These are phyloP conservation scores for Babesia bigemina DNA, from an alignment of 169 alveolate species.

Conservation along the genomic window DNA sequence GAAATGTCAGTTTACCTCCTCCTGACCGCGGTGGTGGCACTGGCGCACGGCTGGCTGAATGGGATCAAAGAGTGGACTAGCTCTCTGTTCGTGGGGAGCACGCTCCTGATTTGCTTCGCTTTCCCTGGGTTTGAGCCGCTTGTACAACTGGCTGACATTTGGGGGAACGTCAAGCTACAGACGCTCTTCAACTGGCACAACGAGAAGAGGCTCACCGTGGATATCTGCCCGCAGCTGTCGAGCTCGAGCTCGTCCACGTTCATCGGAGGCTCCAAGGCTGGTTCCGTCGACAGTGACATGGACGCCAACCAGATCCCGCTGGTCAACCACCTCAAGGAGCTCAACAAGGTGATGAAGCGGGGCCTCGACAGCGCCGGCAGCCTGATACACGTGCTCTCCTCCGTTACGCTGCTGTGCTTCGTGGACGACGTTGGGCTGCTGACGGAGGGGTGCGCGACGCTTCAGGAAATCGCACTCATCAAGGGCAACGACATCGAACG, in stretches of 20 bases:
- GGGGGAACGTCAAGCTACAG: slow-evolving; percentile 71
- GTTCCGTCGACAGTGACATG: slow-evolving; percentile 64
- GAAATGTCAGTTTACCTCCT: slow-evolving; percentile 10
- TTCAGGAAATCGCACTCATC: slow-evolving; percentile 61
- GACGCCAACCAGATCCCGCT: slow-evolving; percentile 47
- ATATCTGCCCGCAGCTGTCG: slow-evolving; percentile 47
- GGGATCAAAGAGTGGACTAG: slow-evolving; percentile 1
- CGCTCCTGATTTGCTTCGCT: slow-evolving; percentile 35
- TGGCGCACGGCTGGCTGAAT: slow-evolving; percentile 16
- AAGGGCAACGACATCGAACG: slow-evolving; percentile 9
- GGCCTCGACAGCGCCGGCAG: slow-evolving; percentile 60
- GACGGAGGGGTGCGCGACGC: slow-evolving; percentile 49
- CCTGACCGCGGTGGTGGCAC: slow-evolving; percentile 6
- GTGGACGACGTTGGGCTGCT: slow-evolving; percentile 65
- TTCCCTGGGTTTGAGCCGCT: slow-evolving; percentile 67
- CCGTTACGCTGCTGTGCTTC: slow-evolving; percentile 62
- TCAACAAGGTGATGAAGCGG: slow-evolving; percentile 33
- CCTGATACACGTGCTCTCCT: slow-evolving; percentile 35
- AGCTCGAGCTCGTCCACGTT: slow-evolving; percentile 45
- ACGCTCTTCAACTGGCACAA: slow-evolving; percentile 61
- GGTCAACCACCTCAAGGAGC: slow-evolving; percentile 49
- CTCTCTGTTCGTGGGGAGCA: neutral
- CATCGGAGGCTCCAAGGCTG: slow-evolving; percentile 31
- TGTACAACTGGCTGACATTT: slow-evolving; percentile 50
- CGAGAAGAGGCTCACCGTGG: slow-evolving; percentile 49